Evolutionary conservation across 148 eudicot species (phyloP).

Genomic region (Camellia japonica): DNA sequence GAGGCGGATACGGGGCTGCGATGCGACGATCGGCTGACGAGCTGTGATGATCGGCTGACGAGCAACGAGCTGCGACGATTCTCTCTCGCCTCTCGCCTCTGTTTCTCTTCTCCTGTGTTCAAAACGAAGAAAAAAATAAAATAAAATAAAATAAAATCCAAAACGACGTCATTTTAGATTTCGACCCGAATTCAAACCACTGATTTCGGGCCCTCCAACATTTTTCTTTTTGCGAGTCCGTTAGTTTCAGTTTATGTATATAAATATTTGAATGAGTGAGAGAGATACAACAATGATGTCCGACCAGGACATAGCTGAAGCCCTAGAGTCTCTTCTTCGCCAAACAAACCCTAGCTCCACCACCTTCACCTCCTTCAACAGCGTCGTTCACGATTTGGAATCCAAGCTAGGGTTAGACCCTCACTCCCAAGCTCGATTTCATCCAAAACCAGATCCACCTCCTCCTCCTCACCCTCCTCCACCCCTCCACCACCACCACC

Average conservation of each 20-base stretch:
- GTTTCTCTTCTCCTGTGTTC: no score
- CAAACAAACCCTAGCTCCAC: constrained; percentile 44
- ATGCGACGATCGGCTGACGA: no score
- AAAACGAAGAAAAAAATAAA: no score
- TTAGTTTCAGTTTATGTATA: constrained; percentile 10
- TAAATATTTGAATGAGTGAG: constrained; percentile 7
- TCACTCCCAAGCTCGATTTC: constrained; percentile 64
- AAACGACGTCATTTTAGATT: no score
- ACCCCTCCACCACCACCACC: constrained; percentile 24
- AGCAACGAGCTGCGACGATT: no score
- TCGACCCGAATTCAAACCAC: no score
- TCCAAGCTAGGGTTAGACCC: constrained; percentile 57
- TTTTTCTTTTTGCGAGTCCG: not conserved
- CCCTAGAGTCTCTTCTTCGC: constrained; percentile 50
- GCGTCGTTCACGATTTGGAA: constrained; percentile 55
- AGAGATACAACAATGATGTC: constrained; percentile 38
- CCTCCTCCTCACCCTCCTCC: constrained; percentile 21
- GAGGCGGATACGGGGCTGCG: no score
- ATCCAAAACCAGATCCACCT: constrained; percentile 54
- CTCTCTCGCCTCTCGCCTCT: no score
- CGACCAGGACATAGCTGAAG: constrained; percentile 62
- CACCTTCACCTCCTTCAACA: constrained; percentile 41
- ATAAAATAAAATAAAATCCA: no score
- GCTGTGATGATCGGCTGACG: no score
- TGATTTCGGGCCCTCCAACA: no score